Conservation (phyloP, 805 yeast species). For the Lachancea dasiensis region DNA sequence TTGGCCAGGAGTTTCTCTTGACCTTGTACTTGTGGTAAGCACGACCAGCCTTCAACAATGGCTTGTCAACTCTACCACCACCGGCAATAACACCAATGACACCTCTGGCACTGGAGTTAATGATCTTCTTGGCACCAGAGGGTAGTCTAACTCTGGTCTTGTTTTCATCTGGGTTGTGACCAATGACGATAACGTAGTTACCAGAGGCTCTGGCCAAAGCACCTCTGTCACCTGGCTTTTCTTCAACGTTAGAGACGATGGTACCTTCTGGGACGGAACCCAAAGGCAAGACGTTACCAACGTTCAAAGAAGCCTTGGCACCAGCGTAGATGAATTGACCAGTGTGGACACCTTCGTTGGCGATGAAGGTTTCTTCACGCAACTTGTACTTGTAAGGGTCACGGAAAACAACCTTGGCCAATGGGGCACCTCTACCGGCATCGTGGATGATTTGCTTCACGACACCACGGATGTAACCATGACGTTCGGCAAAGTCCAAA, state of each 20-base stretch:
- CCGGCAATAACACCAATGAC: constrained; percentile 99
- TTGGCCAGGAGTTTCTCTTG: constrained; percentile 99
- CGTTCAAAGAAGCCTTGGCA: constrained; percentile 94
- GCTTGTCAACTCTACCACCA: constrained; percentile 99
- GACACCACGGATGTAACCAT: constrained; percentile 99
- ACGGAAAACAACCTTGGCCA: constrained; percentile 98
- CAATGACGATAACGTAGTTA: constrained; percentile 97
- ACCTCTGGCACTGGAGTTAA: constrained; percentile 97
- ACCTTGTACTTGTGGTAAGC: constrained; percentile 99
- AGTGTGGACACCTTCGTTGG: constrained; percentile 99
- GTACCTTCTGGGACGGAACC: constrained; percentile 99
- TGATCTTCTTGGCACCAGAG: constrained; percentile 97
- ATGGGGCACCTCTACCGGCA: constrained; percentile 99
- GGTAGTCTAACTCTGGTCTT: constrained; percentile 99
- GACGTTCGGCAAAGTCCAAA: constrained; percentile 98
- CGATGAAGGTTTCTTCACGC: constrained; percentile 98
- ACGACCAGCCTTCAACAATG: constrained; percentile 99
- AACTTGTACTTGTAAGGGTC: constrained; percentile 98
- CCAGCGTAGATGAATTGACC: constrained; percentile 99
- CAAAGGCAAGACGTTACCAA: constrained; percentile 96
- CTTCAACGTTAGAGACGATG: constrained; percentile 96
- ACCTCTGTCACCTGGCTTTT: constrained; percentile 99
- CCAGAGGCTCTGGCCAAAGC: constrained; percentile 99
- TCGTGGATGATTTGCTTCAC: constrained; percentile 98
- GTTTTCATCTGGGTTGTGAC: constrained; percentile 99